phyloP scores from a whole-genome alignment of 495 filamentous ascomycete species.

The Lichenothelia convexa region DNA sequence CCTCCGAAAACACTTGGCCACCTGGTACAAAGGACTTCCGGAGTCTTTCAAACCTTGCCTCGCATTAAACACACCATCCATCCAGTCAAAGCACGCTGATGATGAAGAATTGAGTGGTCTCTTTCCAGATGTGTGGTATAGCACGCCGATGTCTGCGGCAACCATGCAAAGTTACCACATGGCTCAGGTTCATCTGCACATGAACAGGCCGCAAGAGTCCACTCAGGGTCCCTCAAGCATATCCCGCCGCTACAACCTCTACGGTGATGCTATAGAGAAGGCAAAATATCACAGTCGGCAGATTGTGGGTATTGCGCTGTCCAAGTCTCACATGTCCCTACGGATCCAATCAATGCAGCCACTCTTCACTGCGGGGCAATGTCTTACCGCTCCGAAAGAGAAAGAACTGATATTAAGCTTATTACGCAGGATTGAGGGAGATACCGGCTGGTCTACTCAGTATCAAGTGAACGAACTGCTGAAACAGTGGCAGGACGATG shows the following conservation, averaged over 20 bases:
- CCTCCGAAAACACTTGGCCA: conserved; percentile 35
- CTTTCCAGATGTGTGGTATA: conserved; percentile 44
- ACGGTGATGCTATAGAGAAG: conserved; percentile 34
- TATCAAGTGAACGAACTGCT: conserved; percentile 38
- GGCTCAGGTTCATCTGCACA: conserved; percentile 40
- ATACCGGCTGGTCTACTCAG: conserved; percentile 45
- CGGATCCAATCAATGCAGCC: conserved; percentile 43
- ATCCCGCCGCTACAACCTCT: conserved; percentile 31
- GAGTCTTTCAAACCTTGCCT: conserved; percentile 38
- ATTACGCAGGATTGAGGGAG: conserved; percentile 36
- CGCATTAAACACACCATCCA: conserved; percentile 7
- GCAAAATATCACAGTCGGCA: conserved; percentile 37
- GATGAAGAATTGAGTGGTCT: conserved; percentile 23
- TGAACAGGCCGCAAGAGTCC: conserved; percentile 42
- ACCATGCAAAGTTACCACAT: conserved; percentile 51
- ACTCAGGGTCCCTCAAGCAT: conserved; percentile 32
- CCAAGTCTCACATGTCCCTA: conserved; percentile 34
- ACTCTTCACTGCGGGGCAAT: conserved; percentile 43
- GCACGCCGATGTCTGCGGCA: conserved; percentile 42
- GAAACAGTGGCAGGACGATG: conserved; percentile 43
- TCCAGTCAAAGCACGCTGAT: conserved; percentile 15
- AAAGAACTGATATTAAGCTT: conserved; percentile 32
- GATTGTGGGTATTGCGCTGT: conserved; percentile 37
- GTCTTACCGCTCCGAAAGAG: conserved; percentile 31
- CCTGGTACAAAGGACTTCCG: conserved; percentile 39